A percentile compares a stretch with the other conserved stretches of the same genome.
Evolutionary conservation across 805 yeast genomes (phyloP).

Genomic region (Saturnispora diversa): DNA sequence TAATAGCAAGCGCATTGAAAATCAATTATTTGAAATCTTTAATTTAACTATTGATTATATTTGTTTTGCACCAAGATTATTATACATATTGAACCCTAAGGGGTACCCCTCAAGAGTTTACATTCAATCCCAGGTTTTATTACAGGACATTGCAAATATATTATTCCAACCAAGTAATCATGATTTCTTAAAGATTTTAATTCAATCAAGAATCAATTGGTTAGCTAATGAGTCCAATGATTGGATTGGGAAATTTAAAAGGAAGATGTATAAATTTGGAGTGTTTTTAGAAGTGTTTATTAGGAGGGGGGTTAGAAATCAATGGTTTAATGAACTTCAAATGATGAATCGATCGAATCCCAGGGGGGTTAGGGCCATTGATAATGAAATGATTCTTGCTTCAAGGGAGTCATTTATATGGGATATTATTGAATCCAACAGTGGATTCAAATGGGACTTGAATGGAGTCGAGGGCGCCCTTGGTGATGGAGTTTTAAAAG

Average conservation of each 20-base stretch:
- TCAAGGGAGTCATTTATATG: not conserved
- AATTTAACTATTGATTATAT: slow-evolving; percentile 11
- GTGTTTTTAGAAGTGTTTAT: slow-evolving; percentile 14
- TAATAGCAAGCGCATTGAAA: not conserved
- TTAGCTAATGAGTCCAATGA: slow-evolving; percentile 7
- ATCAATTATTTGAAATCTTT: not conserved
- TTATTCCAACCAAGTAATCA: slow-evolving; percentile 8
- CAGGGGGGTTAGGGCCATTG: no score
- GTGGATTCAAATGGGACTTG: slow-evolving; percentile 12
- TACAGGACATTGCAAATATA: slow-evolving; percentile 7
- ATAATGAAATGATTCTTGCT: not conserved
- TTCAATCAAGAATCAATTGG: slow-evolving; percentile 7
- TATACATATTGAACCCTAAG: slow-evolving; percentile 12
- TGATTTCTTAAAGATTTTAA: not conserved
- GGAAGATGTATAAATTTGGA: slow-evolving; percentile 10
- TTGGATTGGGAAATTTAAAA: slow-evolving; percentile 13
- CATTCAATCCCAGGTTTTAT: slow-evolving; percentile 8
- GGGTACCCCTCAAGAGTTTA: slow-evolving; percentile 13
- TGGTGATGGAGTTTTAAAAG: slow-evolving; percentile 10
- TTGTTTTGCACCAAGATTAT: slow-evolving; percentile 10
- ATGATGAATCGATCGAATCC: no score
- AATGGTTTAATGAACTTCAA: no score
- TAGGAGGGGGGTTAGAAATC: slow-evolving; percentile 7
- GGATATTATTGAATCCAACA: slow-evolving; percentile 8
- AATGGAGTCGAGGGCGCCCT: not conserved